These are phyloP conservation scores for Guadua angustifolia DNA, from an alignment of 176 grass and related monocot species.

Conservation along the genomic window DNA sequence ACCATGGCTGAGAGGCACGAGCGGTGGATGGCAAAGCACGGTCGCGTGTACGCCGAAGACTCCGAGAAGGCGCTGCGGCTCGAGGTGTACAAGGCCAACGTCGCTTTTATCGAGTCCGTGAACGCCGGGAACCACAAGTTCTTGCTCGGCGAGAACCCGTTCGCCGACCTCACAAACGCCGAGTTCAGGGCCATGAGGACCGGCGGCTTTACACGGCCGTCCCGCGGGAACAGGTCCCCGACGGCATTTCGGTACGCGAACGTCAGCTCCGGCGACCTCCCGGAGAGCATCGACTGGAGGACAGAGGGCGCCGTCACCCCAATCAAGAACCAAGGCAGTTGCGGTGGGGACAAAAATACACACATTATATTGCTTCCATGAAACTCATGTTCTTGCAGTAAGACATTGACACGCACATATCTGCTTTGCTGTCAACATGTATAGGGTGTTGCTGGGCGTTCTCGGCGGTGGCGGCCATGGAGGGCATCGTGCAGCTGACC, in stretches of 20 bases:
- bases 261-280: not conserved
- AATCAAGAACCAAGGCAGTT: constrained; percentile 17
- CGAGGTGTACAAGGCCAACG: constrained; percentile 33
- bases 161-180: constrained; percentile 7
- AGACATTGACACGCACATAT: not conserved
- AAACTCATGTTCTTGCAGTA: not conserved
- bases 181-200: not conserved
- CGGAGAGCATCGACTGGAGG: not conserved
- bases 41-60: not conserved
- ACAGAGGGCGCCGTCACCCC: not conserved
- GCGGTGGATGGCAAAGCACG: constrained; percentile 37
- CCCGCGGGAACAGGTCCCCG: not conserved
- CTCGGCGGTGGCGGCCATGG: constrained; percentile 51
- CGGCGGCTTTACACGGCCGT: not conserved
- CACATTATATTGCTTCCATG: not conserved
- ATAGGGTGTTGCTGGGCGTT: constrained; percentile 58
- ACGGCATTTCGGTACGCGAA: constrained; percentile 18
- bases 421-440: not conserved
- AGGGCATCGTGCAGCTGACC: constrained; percentile 54
- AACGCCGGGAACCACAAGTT: constrained; percentile 3
- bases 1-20: constrained; percentile 34
- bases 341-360: not conserved
- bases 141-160: constrained; percentile 31
- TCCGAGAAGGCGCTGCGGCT: constrained; percentile 11
- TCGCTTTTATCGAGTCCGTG: constrained; percentile 40